phyloP scores from a whole-genome alignment of 345 rosid species.

The Gossypium sturtianum region DNA sequence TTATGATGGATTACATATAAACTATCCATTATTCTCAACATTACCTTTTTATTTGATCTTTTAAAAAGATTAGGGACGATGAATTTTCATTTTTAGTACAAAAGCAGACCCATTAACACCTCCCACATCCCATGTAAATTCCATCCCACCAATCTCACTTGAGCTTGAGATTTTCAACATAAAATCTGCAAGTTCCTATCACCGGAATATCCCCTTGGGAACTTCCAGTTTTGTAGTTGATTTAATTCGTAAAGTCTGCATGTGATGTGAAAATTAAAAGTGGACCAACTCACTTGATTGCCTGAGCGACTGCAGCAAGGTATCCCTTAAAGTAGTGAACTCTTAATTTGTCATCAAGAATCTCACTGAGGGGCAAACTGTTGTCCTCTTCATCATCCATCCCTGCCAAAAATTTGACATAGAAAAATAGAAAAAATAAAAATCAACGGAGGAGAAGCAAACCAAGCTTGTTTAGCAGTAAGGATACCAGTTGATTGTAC shows the following conservation, averaged over 20 bases:
- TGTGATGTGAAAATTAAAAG: not conserved
- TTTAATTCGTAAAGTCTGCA: not conserved
- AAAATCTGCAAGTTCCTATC: not conserved
- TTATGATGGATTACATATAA: not conserved
- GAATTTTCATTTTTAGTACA: not conserved
- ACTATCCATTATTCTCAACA: not conserved
- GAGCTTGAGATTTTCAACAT: not conserved
- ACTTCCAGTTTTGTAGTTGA: not conserved
- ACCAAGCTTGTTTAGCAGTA: not conserved
- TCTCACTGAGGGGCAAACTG: slow-evolving; percentile 53
- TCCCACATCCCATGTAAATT: not conserved
- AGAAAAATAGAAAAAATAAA: not conserved
- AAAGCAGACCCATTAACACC: not conserved
- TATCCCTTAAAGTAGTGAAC: slow-evolving; percentile 59
- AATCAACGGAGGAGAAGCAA: not conserved
- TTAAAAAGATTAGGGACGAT: not conserved
- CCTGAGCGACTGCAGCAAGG: slow-evolving; percentile 62
- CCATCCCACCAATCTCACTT: not conserved
- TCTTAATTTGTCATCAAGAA: slow-evolving; percentile 82
- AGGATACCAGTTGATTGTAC: not conserved
- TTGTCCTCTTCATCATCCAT: slow-evolving; percentile 86
- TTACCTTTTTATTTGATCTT: not conserved
- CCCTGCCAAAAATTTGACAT: slow-evolving; percentile 34
- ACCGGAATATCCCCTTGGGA: not conserved
- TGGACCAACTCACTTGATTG: slow-evolving; percentile 53